These are phyloP conservation scores for Huntiella decipiens DNA, from an alignment of 2,329 filamentous ascomycete species.

Conservation along the genomic window DNA sequence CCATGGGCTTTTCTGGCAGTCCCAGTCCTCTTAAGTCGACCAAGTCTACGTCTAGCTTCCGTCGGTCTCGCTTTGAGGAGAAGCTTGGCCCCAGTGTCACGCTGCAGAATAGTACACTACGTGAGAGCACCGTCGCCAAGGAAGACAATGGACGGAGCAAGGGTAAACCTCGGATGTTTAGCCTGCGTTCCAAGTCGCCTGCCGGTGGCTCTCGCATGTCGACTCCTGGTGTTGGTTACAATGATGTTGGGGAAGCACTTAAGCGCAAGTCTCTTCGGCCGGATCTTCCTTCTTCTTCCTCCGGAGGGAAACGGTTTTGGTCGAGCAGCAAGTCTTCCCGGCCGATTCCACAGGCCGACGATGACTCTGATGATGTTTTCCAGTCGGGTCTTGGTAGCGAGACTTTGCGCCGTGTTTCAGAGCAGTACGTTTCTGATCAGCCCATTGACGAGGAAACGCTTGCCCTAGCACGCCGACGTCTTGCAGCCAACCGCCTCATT, in stretches of 20 bases:
- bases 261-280: slow-evolving; percentile 25
- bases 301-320: slow-evolving; percentile 26
- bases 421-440: background rate
- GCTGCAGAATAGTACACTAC: slow-evolving; percentile 11
- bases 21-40: no score
- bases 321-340: slow-evolving; percentile 18
- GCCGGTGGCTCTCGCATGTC: slow-evolving; percentile 19
- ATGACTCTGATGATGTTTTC: slow-evolving; percentile 30
- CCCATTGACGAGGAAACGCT: slow-evolving; percentile 1
- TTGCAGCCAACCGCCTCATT: slow-evolving; percentile 1
- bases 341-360: slow-evolving; percentile 55
- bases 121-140: slow-evolving; percentile 34
- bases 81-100: background rate
- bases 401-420: background rate
- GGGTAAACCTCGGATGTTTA: slow-evolving; percentile 39
- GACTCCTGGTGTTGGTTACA: no score
- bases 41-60: slow-evolving; percentile 11
- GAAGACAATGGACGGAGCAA: background rate
- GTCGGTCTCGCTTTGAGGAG: background rate
- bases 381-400: no score
- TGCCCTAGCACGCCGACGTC: slow-evolving; percentile 1
- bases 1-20: background rate
- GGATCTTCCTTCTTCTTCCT: slow-evolving; percentile 12
- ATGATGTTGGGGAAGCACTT: no score
- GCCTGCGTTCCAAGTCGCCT: slow-evolving; percentile 52